Evolutionary conservation across 1,284 basidiomycete genomes (phyloP).

Genomic region (Pulchroboletus neoregius): DNA sequence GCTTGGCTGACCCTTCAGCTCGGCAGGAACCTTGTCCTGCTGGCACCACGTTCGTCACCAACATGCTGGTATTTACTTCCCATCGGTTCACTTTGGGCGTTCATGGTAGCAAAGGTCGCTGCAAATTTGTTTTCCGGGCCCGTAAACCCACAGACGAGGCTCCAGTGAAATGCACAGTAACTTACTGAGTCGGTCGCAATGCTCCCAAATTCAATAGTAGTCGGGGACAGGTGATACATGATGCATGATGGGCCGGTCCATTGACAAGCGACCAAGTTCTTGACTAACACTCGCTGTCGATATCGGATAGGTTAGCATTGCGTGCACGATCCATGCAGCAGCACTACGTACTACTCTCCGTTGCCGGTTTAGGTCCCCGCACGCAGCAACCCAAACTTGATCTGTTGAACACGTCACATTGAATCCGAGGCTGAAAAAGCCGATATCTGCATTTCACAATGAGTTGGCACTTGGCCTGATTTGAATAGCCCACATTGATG

Average conservation of each 20-base stretch:
- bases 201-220: not conserved
- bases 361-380: not conserved
- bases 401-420: not conserved
- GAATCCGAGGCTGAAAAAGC: not conserved
- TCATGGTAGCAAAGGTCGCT: not conserved
- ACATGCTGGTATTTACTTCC: slow-evolving; percentile 2
- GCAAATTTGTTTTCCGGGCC: not conserved
- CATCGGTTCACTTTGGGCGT: slow-evolving; percentile 7
- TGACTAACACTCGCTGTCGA: not conserved
- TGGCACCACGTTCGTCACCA: not conserved
- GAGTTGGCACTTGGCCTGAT: not conserved
- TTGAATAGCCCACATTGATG: not conserved
- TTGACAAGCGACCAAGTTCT: not conserved
- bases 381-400: not conserved
- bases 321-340: no score
- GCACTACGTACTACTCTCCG: no score
- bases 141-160: no score
- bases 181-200: not conserved
- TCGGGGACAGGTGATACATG: not conserved
- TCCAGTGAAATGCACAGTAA: no score
- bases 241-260: no score
- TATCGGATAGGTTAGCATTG: not conserved
- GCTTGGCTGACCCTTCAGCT: slow-evolving; percentile 1
- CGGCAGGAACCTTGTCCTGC: slow-evolving; percentile 1
- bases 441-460: not conserved